Conservation (phyloP, 768 basidiomycete genomes). For the Rhizopogon salebrosus region DNA sequence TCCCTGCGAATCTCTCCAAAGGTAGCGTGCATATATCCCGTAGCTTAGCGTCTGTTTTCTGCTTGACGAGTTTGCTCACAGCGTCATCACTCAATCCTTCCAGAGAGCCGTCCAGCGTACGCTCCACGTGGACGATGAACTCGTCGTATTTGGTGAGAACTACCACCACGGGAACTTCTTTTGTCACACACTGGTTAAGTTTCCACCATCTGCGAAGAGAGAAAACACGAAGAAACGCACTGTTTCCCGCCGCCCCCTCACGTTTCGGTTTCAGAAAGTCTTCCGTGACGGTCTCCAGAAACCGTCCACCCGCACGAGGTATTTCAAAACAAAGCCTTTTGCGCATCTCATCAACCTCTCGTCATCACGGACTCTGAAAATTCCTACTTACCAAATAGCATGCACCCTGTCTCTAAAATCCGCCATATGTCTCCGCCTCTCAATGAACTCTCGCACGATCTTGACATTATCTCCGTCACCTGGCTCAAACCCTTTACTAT, state of each 20-base stretch:
- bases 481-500: conserved; percentile 13
- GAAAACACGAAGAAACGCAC: not conserved
- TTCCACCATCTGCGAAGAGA: not conserved
- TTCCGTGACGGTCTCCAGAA: not conserved
- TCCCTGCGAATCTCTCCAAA: not conserved
- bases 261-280: not conserved
- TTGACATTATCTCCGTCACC: conserved; percentile 4
- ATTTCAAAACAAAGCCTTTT: not conserved
- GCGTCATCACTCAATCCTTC: not conserved
- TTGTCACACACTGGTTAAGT: not conserved
- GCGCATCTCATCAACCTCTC: not conserved
- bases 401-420: conserved; percentile 5
- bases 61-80: not conserved
- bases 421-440: not conserved
- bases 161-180: not conserved
- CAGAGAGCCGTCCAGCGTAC: conserved; percentile 25
- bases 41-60: not conserved
- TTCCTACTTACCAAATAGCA: conserved; percentile 12
- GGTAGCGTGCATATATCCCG: not conserved
- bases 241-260: not conserved
- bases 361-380: not conserved
- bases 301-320: not conserved
- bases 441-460: conserved; percentile 6
- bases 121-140: not conserved
- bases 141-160: conserved; percentile 2